Percentiles rank a stretch among this genome's conserved stretches.
Conservation (phyloP, 148 eudicot species). For the Vaccinium vitisidaea region DNA sequence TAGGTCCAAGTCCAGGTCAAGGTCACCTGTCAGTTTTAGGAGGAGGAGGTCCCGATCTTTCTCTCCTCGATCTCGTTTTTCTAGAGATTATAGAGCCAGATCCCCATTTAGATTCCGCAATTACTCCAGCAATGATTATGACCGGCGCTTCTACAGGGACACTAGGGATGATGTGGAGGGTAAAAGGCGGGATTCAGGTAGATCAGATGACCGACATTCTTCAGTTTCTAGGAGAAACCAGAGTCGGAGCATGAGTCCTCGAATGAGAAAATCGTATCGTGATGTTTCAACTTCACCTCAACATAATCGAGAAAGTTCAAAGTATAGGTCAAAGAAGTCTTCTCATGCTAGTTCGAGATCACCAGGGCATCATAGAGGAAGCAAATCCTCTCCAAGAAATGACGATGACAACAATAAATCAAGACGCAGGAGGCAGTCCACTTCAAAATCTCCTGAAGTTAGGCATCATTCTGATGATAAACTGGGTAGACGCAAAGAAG, state of each 20-base stretch:
- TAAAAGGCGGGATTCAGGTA: slow-evolving; percentile 53
- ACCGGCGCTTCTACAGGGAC: slow-evolving; percentile 50
- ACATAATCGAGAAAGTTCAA: slow-evolving; percentile 47
- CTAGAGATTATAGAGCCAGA: slow-evolving; percentile 64
- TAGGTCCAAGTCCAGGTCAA: slow-evolving; percentile 47
- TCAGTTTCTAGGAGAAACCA: slow-evolving; percentile 64
- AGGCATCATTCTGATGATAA: slow-evolving; percentile 33
- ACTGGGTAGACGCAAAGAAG: slow-evolving; percentile 31
- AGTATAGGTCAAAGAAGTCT: slow-evolving; percentile 35
- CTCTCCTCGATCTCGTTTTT: slow-evolving; percentile 59
- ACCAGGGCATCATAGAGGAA: slow-evolving; percentile 51
- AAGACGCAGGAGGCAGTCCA: slow-evolving; percentile 48
- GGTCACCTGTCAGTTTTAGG: slow-evolving; percentile 51
- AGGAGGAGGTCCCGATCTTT: slow-evolving; percentile 62
- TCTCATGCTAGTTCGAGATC: slow-evolving; percentile 52
- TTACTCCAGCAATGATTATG: slow-evolving; percentile 66
- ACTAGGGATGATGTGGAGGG: slow-evolving; percentile 48
- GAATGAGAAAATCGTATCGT: slow-evolving; percentile 54
- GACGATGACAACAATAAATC: slow-evolving; percentile 47
- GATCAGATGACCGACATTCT: slow-evolving; percentile 51
- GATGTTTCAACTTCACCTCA: slow-evolving; percentile 62
- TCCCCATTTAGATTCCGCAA: slow-evolving; percentile 75
- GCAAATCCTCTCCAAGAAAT: slow-evolving; percentile 49
- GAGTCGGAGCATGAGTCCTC: slow-evolving; percentile 77
- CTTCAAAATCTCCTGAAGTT: slow-evolving; percentile 63